Percentiles rank a stretch among this genome's conserved stretches.
Conservation (phyloP, 805 yeast genomes). For the Hanseniaspora vineae region DNA sequence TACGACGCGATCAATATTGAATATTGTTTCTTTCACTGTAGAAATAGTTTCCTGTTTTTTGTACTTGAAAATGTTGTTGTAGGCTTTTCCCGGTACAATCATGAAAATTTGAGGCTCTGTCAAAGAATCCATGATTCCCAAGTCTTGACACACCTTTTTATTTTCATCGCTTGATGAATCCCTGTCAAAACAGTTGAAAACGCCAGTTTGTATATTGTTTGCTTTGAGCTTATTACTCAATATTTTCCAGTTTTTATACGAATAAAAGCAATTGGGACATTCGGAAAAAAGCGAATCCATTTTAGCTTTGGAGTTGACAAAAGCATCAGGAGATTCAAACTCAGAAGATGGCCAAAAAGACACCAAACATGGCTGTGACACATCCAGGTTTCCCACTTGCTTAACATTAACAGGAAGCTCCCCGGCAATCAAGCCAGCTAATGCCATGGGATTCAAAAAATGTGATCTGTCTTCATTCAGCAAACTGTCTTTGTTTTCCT, state of each 20-base stretch:
- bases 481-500: not conserved
- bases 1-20: constrained; percentile 16
- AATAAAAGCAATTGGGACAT: constrained; percentile 39
- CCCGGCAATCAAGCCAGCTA: constrained; percentile 41
- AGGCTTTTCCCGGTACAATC: constrained; percentile 36
- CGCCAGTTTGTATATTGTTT: constrained; percentile 32
- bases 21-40: constrained; percentile 4
- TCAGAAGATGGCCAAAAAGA: constrained; percentile 54
- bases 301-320: constrained; percentile 17
- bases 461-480: not conserved
- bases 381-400: not conserved
- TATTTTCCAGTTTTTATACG: constrained; percentile 45
- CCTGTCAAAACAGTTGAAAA: constrained; percentile 38
- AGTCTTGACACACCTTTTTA: constrained; percentile 35
- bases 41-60: constrained; percentile 11
- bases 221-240: constrained; percentile 35
- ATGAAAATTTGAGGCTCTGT: constrained; percentile 32
- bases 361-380: constrained; percentile 37
- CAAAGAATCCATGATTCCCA: constrained; percentile 32
- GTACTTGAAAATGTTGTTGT: constrained; percentile 17
- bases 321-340: constrained; percentile 23
- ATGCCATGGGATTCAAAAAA: constrained; percentile 26
- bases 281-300: constrained; percentile 24
- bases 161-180: constrained; percentile 14
- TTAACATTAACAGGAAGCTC: constrained; percentile 10